Percentiles rank a stretch among this genome's conserved stretches.
Evolutionary conservation across 1,284 basidiomycete species (phyloP).

Genomic region (Ustilago sp.): DNA sequence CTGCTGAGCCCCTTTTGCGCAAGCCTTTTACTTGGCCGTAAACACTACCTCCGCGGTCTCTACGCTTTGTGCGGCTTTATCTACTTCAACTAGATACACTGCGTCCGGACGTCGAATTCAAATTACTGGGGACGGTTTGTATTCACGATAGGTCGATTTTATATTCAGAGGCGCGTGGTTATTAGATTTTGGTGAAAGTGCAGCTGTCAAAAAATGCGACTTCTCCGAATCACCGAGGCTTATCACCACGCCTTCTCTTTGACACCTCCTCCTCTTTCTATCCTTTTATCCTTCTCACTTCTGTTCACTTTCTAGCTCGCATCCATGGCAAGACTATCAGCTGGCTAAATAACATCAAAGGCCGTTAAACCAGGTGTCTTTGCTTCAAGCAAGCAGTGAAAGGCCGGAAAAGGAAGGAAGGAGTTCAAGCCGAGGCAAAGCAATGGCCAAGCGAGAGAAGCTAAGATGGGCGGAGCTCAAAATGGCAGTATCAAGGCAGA

Average conservation of each 20-base stretch:
- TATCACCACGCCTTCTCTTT: not conserved
- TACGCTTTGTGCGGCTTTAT: too few species aligned
- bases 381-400: not conserved
- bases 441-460: not conserved
- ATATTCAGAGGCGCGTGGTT: conserved; percentile 1
- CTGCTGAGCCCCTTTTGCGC: too few species aligned
- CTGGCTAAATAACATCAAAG: too few species aligned
- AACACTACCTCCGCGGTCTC: too few species aligned
- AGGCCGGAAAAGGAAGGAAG: not conserved
- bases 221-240: conserved; percentile 24
- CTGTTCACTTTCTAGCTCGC: not conserved
- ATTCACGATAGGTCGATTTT: not conserved
- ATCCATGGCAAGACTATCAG: too few species aligned
- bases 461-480: conserved; percentile 18
- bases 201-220: conserved; percentile 32
- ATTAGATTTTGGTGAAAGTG: not conserved
- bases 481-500: not conserved
- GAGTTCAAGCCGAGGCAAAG: not conserved
- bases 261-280: not conserved
- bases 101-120: conserved; percentile 3
- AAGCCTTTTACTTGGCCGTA: too few species aligned
- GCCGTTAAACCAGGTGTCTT: too few species aligned
- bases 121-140: not conserved
- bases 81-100: too few species aligned
- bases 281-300: not conserved